A percentile compares a stretch with the other conserved stretches of the same genome.
Conservation (phyloP, 2,329 filamentous ascomycete species). For the Clonostachys byssicola region DNA sequence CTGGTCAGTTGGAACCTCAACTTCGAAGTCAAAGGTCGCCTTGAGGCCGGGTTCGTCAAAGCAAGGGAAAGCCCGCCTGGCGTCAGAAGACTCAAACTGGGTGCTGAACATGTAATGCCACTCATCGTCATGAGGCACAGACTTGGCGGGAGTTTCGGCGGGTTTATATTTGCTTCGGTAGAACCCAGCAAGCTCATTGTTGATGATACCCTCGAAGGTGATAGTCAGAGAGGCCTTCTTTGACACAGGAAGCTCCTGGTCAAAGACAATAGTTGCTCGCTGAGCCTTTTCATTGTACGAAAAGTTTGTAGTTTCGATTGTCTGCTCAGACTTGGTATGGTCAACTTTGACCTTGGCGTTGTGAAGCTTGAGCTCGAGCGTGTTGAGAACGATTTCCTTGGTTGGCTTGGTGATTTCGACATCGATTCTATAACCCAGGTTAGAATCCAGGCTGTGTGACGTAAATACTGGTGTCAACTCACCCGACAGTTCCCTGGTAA, state of each 20-base stretch:
- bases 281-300: conserved; percentile 81
- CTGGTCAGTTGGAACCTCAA: conserved; percentile 86
- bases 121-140: conserved; percentile 70
- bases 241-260: conserved; percentile 63
- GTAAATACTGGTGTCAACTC: conserved; percentile 14
- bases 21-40: conserved; percentile 88
- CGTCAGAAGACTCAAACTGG: conserved; percentile 96
- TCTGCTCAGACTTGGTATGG: conserved; percentile 50
- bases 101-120: conserved; percentile 83
- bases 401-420: conserved; percentile 67
- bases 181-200: conserved; percentile 90
- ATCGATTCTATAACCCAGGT: conserved; percentile 54
- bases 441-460: conserved; percentile 3
- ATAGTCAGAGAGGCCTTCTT: conserved; percentile 65
- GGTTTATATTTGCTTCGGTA: conserved; percentile 95
- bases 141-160: conserved; percentile 62
- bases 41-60: conserved; percentile 98
- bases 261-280: conserved; percentile 74
- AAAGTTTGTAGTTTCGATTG: conserved; percentile 61
- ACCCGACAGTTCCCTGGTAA: conserved; percentile 77
- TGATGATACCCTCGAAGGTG: conserved; percentile 76
- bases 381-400: conserved; percentile 78
- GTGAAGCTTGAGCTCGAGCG: conserved; percentile 76
- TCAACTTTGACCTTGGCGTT: conserved; percentile 57
- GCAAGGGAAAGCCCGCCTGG: conserved; percentile 91